Evolutionary conservation across 345 rosid genomes (phyloP), one percentile per base, ranked within the genome.

Genomic region (Sonneratia alba): DNA sequence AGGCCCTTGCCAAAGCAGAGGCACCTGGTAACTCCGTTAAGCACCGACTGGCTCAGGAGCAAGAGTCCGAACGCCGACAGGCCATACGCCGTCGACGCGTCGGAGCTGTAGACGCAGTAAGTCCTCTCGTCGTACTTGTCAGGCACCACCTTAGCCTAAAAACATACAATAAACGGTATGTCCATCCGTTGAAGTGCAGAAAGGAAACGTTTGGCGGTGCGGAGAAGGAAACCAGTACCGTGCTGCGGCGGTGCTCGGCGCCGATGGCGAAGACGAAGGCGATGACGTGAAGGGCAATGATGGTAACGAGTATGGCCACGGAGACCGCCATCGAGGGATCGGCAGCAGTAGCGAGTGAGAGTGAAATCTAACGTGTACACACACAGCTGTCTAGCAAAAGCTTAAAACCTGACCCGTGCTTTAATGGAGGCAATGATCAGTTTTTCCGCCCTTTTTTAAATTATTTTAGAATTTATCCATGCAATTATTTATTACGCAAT

Each of bases 181-280:
- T 6, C 14, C 47, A 67, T 16, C 34, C 36, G 18, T 3, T 1
- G 9, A 59, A 71, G 37, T 32, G 24, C 56, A 64, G 43, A 1
- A 1, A 37, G 4, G 73, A 22, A 47, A 22, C 22, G 62, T 3
- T 27, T 37, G 56, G 51, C 45, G 68, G 74, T 71, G 71, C 38
- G 71, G 37, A 73, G 67, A 69, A 47, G 69, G 5, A 36, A 51
- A n/a, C 19, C 48, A 6, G 3, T 85, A 94, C 98, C 7, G 80
- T 78, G 92, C 97, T 88, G 45, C 99, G 99, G 80, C 99, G 97
- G 69, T 89, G 89, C 72, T 92, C 99, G 61, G 97, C 97, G 37
- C 99, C 99, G 73, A 95, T 77, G 78, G 99, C 97, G 78, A 91
- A 80, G 74, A 91, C 89, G 76, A 95, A 95, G 82, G 97, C 97